phyloP scores from a whole-genome alignment of 345 rosid species.

The Adansonia digitata region DNA sequence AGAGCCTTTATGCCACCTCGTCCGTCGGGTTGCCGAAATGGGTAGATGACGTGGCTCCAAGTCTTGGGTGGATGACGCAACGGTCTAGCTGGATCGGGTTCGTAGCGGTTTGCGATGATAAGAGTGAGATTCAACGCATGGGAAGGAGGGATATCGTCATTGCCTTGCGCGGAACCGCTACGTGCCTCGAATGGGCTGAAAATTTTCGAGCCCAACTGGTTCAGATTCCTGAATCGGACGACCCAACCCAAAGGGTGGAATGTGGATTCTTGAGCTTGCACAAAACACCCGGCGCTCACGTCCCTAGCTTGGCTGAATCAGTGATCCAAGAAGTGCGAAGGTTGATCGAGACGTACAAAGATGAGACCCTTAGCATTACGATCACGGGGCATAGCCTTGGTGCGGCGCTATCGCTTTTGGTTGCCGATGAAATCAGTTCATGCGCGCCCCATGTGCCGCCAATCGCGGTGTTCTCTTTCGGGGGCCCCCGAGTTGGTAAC shows the following conservation, averaged over 20 bases:
- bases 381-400: slow-evolving; percentile 93
- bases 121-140: slow-evolving; percentile 78
- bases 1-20: slow-evolving; percentile 79
- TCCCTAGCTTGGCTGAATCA: slow-evolving; percentile 52
- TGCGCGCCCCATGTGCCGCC: slow-evolving; percentile 40
- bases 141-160: slow-evolving; percentile 86
- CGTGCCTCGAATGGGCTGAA: slow-evolving; percentile 96
- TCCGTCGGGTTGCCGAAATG: slow-evolving; percentile 78
- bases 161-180: slow-evolving; percentile 83
- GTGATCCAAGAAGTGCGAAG: slow-evolving; percentile 49
- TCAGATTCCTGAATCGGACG: slow-evolving; percentile 21
- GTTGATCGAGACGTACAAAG: slow-evolving; percentile 46
- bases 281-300: slow-evolving; percentile 47
- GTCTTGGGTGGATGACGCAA: slow-evolving; percentile 92
- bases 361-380: slow-evolving; percentile 72
- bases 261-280: slow-evolving; percentile 76
- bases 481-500: slow-evolving; percentile 87
- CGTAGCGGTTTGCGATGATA: slow-evolving; percentile 87
- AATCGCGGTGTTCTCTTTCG: slow-evolving; percentile 79
- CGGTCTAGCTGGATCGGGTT: slow-evolving; percentile 89
- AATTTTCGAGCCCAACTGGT: slow-evolving; percentile 62
- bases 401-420: slow-evolving; percentile 74
- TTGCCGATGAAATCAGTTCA: slow-evolving; percentile 59
- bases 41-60: slow-evolving; percentile 83
- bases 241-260: slow-evolving; percentile 59